phyloP scores from a whole-genome alignment of 1,284 basidiomycete species.

The Boletellus deceptivus region DNA sequence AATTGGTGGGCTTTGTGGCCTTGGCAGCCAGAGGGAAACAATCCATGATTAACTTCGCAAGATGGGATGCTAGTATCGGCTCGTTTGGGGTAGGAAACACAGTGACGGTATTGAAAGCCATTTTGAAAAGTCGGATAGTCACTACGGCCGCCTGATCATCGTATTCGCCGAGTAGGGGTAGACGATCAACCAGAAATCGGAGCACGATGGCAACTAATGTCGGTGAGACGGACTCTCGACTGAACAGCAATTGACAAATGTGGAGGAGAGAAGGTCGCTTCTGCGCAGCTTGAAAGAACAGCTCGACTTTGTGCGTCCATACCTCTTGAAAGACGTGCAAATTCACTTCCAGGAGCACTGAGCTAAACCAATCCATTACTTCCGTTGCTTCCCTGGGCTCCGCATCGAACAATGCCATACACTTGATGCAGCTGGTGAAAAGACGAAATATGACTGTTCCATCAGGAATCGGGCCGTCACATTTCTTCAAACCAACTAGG shows the following conservation, averaged over 20 bases:
- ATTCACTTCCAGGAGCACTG: conserved; percentile 79
- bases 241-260: conserved; percentile 86
- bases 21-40: conserved; percentile 94
- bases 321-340: conserved; percentile 92
- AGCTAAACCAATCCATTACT: conserved; percentile 83
- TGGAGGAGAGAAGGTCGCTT: conserved; percentile 82
- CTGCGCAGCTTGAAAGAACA: conserved; percentile 80
- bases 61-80: conserved; percentile 87
- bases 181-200: conserved; percentile 80
- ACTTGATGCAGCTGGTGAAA: conserved; percentile 83
- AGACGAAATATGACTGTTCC: conserved; percentile 86
- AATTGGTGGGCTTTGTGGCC: conserved; percentile 88
- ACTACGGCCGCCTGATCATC: conserved; percentile 80
- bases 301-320: conserved; percentile 88
- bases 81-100: conserved; percentile 82
- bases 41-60: conserved; percentile 95
- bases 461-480: conserved; percentile 78
- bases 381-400: conserved; percentile 85
- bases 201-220: conserved; percentile 93
- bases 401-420: conserved; percentile 84
- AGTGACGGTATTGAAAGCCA: conserved; percentile 91
- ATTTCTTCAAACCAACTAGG: conserved; percentile 76
- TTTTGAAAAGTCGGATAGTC: conserved; percentile 92
- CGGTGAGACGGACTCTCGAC: conserved; percentile 81
- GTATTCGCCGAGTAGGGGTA: conserved; percentile 84